phyloP scores from a whole-genome alignment of 2,329 filamentous ascomycete genomes.

The Colletotrichum tropicicola region DNA sequence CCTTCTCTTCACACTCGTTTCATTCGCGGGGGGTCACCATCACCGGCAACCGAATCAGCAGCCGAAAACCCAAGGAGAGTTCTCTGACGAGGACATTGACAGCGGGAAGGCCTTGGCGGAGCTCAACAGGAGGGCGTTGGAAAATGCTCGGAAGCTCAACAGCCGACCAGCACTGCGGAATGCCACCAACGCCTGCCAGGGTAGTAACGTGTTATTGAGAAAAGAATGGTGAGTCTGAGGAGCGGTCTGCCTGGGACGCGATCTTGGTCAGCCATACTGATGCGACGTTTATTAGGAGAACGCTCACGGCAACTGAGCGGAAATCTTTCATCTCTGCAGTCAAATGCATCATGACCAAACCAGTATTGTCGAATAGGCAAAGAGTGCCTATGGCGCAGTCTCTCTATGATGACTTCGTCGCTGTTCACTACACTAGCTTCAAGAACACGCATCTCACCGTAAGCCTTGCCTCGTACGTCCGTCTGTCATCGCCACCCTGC shows the following conservation, averaged over 20 bases:
- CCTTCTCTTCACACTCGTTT: neutral
- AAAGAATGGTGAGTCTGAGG: slow-evolving; percentile 10
- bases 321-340: slow-evolving; percentile 38
- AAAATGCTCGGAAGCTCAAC: neutral
- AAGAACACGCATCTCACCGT: slow-evolving; percentile 24
- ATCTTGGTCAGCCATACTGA: too few species aligned
- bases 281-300: slow-evolving; percentile 24
- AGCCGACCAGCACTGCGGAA: neutral
- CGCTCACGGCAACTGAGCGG: slow-evolving; percentile 32
- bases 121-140: neutral
- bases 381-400: slow-evolving; percentile 32
- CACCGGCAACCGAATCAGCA: neutral
- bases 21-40: neutral
- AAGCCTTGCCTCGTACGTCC: neutral
- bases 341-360: slow-evolving; percentile 37
- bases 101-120: slow-evolving; percentile 8
- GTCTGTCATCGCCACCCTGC: neutral
- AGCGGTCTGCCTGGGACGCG: neutral
- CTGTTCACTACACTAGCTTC: slow-evolving; percentile 28
- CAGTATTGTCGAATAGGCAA: slow-evolving; percentile 16
- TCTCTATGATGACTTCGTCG: slow-evolving; percentile 34
- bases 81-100: slow-evolving; percentile 12
- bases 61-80: neutral
- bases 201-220: neutral
- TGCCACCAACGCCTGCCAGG: neutral